phyloP scores from a whole-genome alignment of 2,329 filamentous ascomycete genomes.

The Plenodomus lindquistii region DNA sequence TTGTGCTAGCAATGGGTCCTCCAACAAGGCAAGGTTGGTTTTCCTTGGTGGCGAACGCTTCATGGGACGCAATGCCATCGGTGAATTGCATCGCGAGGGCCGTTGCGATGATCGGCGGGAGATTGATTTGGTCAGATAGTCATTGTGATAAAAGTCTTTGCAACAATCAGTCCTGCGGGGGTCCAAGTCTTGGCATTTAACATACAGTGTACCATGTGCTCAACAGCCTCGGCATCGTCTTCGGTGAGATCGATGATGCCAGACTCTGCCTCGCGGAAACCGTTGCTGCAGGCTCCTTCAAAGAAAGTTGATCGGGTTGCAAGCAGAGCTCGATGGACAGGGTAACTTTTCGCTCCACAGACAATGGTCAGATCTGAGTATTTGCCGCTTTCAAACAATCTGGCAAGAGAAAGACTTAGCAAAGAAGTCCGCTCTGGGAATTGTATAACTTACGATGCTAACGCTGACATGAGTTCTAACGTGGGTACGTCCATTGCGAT shows the following conservation, averaged over 20 bases:
- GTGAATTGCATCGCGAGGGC: slow-evolving; percentile 27
- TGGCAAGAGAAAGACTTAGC: slow-evolving; percentile 32
- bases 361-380: slow-evolving; percentile 56
- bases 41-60: slow-evolving; percentile 26
- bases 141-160: slow-evolving; percentile 48
- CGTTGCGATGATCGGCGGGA: slow-evolving; percentile 37
- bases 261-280: slow-evolving; percentile 43
- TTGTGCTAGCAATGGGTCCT: slow-evolving; percentile 46
- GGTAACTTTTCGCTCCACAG: slow-evolving; percentile 51
- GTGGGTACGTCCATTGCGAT: slow-evolving; percentile 45
- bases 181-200: slow-evolving; percentile 5
- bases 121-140: slow-evolving; percentile 41
- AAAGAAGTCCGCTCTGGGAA: slow-evolving; percentile 5
- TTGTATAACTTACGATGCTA: slow-evolving; percentile 50
- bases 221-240: slow-evolving; percentile 47
- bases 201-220: slow-evolving; percentile 49
- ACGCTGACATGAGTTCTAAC: slow-evolving; percentile 51
- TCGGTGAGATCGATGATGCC: slow-evolving; percentile 46
- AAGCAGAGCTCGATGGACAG: slow-evolving; percentile 53
- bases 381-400: slow-evolving; percentile 44
- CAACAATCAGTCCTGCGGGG: slow-evolving; percentile 20
- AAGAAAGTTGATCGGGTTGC: slow-evolving; percentile 55
- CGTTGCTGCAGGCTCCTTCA: slow-evolving; percentile 45
- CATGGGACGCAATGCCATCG: slow-evolving; percentile 19
- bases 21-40: slow-evolving; percentile 37